Percentiles rank a stretch among this genome's conserved stretches.
Evolutionary conservation across 2,329 filamentous ascomycete species (phyloP).

Genomic region (Xylariaceae sp.): DNA sequence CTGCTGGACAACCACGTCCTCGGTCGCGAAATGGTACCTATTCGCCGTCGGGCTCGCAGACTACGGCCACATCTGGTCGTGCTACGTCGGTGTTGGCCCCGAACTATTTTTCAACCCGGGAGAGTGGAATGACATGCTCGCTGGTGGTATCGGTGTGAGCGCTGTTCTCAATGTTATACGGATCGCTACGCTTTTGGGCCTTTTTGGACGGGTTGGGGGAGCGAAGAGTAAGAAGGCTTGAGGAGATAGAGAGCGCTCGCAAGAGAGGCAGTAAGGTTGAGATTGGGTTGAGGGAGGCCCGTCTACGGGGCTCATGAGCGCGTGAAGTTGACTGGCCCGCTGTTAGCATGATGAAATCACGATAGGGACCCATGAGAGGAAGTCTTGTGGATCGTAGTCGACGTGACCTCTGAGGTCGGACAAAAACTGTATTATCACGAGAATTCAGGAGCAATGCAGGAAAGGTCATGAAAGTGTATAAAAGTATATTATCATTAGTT

Average conservation of each 20-base stretch:
- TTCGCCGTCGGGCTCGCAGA: slow-evolving; percentile 32
- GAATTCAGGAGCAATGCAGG: too few species aligned
- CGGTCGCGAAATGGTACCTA: slow-evolving; percentile 27
- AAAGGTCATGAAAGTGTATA: neutral
- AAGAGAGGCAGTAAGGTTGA: slow-evolving; percentile 17
- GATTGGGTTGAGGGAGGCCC: too few species aligned
- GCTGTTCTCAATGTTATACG: slow-evolving; percentile 28
- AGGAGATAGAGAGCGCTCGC: neutral
- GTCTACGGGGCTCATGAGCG: too few species aligned
- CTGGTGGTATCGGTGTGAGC: slow-evolving; percentile 28
- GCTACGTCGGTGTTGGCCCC: slow-evolving; percentile 28
- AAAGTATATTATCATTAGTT: slow-evolving; percentile 28
- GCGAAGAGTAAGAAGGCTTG: neutral
- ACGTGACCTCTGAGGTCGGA: too few species aligned
- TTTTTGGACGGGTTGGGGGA: slow-evolving; percentile 23
- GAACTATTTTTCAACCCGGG: slow-evolving; percentile 24
- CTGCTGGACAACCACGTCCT: slow-evolving; percentile 28
- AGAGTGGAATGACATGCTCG: slow-evolving; percentile 32
- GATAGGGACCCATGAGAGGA: too few species aligned
- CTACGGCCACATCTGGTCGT: slow-evolving; percentile 35
- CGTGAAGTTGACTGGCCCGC: too few species aligned
- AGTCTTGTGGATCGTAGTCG: too few species aligned
- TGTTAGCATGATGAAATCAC: too few species aligned
- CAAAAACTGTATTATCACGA: too few species aligned
- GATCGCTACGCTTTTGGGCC: slow-evolving; percentile 26